Base-by-base conservation (phyloP, 1,139 yeast genomes). In the Ogataea hybrid region DNA sequence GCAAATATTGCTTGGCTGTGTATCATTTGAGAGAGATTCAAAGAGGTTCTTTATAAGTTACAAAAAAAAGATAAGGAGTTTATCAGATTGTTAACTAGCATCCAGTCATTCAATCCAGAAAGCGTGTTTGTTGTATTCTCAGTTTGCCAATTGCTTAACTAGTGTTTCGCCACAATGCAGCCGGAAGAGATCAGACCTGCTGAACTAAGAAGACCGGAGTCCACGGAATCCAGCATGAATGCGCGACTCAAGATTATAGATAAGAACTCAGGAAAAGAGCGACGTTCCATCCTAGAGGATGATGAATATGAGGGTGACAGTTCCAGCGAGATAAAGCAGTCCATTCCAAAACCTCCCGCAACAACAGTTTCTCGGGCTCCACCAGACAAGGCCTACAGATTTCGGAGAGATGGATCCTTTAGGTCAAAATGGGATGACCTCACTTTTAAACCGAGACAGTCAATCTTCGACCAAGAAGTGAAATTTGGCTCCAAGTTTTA, bases 361-460 rank as follows among this genome's bases (percentile, higher is more conserved):
- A 20, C 14, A 8, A 20, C 23, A 15, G 41, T 47, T 44, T 36
- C 16, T 25, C 16, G 32, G 22, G 35, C 5, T 11, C 32, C 14
- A 22, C 35, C 27, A 10, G 27, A 11, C 17, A 10, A 11, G 20
- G 12, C 38, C 11, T 25, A 28, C 15, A 54, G 67, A 35, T 62
- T 50, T 46, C 52, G 50, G 10, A 48, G 47, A 17, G 63, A 64
- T 40, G 68, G 68, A 2, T 22, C 54, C 5, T 50, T 56, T 33
- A 53, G 69, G 29, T 70, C 73, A n/a, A 63, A 69, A 37, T 75
- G 74, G 56, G 67, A 69, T 1, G 79, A 74, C 49, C 58, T 71
- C 35, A 61, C 62, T 32, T 70, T 70, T 49, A 54, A 61, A 21
- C 58, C 67, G 7, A 53, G 69, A 6, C 51, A 67, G 6, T 69